Evolutionary conservation across 2,329 filamentous ascomycete genomes (phyloP).

Genomic region (Esteya vermicola): DNA sequence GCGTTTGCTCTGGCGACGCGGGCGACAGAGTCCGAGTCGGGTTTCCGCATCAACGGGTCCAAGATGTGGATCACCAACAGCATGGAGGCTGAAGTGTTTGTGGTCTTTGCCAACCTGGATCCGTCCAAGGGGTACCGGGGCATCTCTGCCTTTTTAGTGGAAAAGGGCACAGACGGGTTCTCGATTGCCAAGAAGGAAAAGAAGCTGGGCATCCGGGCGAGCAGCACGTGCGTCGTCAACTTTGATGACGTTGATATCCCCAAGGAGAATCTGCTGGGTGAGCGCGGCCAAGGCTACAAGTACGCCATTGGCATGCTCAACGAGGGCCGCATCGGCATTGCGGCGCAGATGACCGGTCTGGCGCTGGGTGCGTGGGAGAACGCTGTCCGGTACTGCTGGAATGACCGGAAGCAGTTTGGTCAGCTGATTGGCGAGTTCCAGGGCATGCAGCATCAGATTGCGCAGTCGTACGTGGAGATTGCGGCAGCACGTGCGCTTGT

Average conservation of each 20-base stretch:
- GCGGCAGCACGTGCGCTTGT: conserved; percentile 80
- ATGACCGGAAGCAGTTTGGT: conserved; percentile 95
- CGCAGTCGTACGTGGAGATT: conserved; percentile 91
- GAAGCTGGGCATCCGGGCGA: conserved; percentile 93
- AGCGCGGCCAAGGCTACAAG: conserved; percentile 90
- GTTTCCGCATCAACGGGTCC: conserved; percentile 75
- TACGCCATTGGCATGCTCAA: conserved; percentile 91
- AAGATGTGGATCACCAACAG: conserved; percentile 99
- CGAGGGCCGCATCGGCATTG: conserved; percentile 94
- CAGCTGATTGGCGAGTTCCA: conserved; percentile 91
- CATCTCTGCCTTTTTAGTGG: conserved; percentile 89
- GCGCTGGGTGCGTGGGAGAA: conserved; percentile 93
- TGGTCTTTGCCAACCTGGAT: conserved; percentile 94
- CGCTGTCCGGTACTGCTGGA: conserved; percentile 79
- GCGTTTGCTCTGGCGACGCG: conserved; percentile 91
- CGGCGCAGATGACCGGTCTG: conserved; percentile 95
- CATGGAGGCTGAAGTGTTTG: conserved; percentile 86
- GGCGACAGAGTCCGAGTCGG: conserved; percentile 66
- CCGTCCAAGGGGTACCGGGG: conserved; percentile 89
- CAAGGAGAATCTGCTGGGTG: conserved; percentile 73
- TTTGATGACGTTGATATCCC: conserved; percentile 93
- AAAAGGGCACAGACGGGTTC: conserved; percentile 82
- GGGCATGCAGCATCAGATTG: conserved; percentile 98
- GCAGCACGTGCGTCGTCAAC: conserved; percentile 92
- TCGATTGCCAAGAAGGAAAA: conserved; percentile 98